Percentiles rank a stretch among this genome's conserved stretches.
These are phyloP conservation scores for Monosporascus sp. DNA, from an alignment of 2,329 filamentous ascomycete species.

Conservation along the genomic window DNA sequence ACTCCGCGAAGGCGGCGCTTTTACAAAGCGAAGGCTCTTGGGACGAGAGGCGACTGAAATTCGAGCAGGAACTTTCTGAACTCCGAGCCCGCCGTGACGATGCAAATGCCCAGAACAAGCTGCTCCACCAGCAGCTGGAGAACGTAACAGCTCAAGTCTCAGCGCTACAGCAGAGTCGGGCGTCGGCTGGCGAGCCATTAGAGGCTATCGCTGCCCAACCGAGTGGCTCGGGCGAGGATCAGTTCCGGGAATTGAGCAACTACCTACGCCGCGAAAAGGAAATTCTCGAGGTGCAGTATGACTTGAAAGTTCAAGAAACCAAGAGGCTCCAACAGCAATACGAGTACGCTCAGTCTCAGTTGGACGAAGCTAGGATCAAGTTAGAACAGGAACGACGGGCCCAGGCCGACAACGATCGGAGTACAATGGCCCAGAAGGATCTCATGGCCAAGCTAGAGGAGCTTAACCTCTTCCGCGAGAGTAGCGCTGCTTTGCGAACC, in stretches of 20 bases:
- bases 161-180: constrained; percentile 70
- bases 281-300: constrained; percentile 93
- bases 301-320: constrained; percentile 79
- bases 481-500: constrained; percentile 82
- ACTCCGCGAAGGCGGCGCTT: constrained; percentile 76
- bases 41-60: constrained; percentile 72
- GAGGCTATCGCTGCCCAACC: constrained; percentile 49
- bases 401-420: constrained; percentile 67
- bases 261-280: constrained; percentile 95
- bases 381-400: constrained; percentile 82
- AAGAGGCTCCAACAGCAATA: constrained; percentile 88
- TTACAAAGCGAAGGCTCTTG: constrained; percentile 81
- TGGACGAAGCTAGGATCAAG: constrained; percentile 84
- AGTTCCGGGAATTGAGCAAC: constrained; percentile 82
- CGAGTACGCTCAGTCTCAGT: constrained; percentile 77
- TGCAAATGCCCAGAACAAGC: constrained; percentile 80
- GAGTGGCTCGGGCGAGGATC: constrained; percentile 60
- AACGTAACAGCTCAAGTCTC: constrained; percentile 74
- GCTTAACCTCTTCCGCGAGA: constrained; percentile 92
- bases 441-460: constrained; percentile 94
- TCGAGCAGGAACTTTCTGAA: constrained; percentile 80
- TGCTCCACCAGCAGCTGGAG: constrained; percentile 86
- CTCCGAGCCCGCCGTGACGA: constrained; percentile 76
- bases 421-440: constrained; percentile 76
- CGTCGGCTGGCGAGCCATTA: constrained; percentile 43